These are phyloP conservation scores for Picochlorum sp. DNA, from an alignment of 139 green algal species.

Conservation along the genomic window DNA sequence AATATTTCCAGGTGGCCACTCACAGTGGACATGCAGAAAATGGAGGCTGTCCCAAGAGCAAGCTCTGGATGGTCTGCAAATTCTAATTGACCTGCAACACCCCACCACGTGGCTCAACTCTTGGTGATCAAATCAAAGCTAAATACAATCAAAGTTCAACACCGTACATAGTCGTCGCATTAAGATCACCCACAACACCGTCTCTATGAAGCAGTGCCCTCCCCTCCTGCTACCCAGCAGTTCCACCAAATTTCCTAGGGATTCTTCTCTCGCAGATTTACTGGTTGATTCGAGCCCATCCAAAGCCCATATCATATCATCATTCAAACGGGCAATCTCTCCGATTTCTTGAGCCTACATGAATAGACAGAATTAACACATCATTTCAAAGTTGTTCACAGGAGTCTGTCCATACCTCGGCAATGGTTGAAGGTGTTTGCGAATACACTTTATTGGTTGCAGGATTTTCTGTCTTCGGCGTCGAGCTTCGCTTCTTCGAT, in stretches of 20 bases:
- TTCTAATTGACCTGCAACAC: not conserved
- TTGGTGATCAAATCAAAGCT: not conserved
- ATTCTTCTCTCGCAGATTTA: not conserved
- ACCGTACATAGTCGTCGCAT: slow-evolving; percentile 11
- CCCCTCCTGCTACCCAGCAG: slow-evolving; percentile 9
- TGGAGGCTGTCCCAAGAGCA: slow-evolving; percentile 20
- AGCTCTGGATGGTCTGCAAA: slow-evolving; percentile 17
- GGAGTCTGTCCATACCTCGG: not conserved
- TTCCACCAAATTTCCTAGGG: slow-evolving; percentile 15
- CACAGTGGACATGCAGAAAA: slow-evolving; percentile 11
- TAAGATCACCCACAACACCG: slow-evolving; percentile 6
- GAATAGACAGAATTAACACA: slow-evolving; percentile 60
- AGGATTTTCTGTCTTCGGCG: too few species aligned
- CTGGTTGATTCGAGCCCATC: slow-evolving; percentile 15
- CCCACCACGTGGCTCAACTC: not conserved
- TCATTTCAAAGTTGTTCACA: not conserved
- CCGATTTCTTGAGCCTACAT: slow-evolving; percentile 28
- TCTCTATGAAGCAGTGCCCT: slow-evolving; percentile 13
- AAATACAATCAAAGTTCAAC: not conserved
- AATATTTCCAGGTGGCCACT: too few species aligned
- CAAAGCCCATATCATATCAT: slow-evolving; percentile 21
- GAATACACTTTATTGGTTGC: too few species aligned
- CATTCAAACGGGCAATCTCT: slow-evolving; percentile 11
- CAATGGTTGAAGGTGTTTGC: not conserved
- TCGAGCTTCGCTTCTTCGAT: too few species aligned